Conservation (phyloP, 805 yeast genomes). For the Maudiozyma bulderi region DNA sequence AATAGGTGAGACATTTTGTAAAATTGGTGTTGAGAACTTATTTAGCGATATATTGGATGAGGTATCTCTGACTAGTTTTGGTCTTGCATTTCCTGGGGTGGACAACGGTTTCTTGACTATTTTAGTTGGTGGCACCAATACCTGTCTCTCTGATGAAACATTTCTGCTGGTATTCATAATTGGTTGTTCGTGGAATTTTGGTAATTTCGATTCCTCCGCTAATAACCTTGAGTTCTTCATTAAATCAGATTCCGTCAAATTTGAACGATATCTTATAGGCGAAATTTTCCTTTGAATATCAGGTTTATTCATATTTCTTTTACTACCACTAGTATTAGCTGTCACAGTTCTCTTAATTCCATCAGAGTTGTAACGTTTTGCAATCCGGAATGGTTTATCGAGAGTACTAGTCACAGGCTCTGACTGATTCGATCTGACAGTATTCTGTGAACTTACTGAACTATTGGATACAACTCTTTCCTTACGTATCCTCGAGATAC, state of each 20-base stretch:
- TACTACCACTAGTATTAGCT: neutral
- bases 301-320: neutral
- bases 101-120: constrained; percentile 7
- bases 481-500: neutral
- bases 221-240: neutral
- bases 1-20: neutral
- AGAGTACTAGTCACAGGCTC: neutral
- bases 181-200: neutral
- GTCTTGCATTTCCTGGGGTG: constrained; percentile 8
- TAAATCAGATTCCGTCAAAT: neutral
- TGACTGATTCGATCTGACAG: neutral
- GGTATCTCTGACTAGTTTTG: constrained; percentile 7
- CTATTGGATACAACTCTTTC: neutral
- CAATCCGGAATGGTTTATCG: neutral
- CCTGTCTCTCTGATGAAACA: neutral
- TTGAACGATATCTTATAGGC: neutral
- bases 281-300: neutral
- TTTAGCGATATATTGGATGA: constrained; percentile 6
- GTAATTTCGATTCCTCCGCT: neutral
- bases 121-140: constrained; percentile 10
- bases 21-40: constrained; percentile 6
- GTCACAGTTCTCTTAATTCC: neutral
- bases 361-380: neutral
- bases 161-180: constrained; percentile 1
- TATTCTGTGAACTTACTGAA: neutral